A percentile compares a stretch with the other conserved stretches of the same genome.
phyloP scores from a whole-genome alignment of 2,329 filamentous ascomycete genomes.

The Hortaea sp. region DNA sequence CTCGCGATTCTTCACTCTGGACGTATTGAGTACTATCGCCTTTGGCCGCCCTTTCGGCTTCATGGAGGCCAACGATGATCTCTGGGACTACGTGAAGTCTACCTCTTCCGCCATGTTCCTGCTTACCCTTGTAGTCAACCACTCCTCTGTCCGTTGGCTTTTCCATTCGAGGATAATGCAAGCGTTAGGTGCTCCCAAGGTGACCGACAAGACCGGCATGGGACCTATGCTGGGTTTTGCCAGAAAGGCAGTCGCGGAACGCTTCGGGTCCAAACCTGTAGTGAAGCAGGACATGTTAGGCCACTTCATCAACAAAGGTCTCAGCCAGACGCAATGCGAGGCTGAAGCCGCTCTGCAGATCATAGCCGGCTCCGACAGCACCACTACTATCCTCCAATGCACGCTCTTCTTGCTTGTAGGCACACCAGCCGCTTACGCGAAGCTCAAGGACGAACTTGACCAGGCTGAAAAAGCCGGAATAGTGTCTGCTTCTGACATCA shows the following conservation, averaged over 20 bases:
- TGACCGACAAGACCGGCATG: slow-evolving; percentile 18
- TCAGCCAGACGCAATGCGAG: slow-evolving; percentile 29
- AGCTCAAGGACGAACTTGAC: slow-evolving; percentile 40
- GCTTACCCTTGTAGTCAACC: slow-evolving; percentile 16
- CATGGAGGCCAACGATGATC: slow-evolving; percentile 40
- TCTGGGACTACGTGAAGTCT: slow-evolving; percentile 19
- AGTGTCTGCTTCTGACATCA: background rate
- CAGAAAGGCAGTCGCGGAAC: slow-evolving; percentile 15
- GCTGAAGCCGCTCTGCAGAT: slow-evolving; percentile 33
- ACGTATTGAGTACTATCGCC: slow-evolving; percentile 45
- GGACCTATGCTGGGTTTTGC: slow-evolving; percentile 18
- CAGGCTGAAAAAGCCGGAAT: slow-evolving; percentile 8
- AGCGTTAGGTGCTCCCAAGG: slow-evolving; percentile 15
- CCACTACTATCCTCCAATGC: slow-evolving; percentile 42
- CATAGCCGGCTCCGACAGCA: slow-evolving; percentile 46
- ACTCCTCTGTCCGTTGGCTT: slow-evolving; percentile 13
- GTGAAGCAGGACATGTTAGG: slow-evolving; percentile 41
- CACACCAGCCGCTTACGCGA: slow-evolving; percentile 35
- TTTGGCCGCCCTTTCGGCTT: slow-evolving; percentile 45
- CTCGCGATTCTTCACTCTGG: slow-evolving; percentile 45
- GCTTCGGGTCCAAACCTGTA: slow-evolving; percentile 16
- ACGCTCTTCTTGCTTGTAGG: slow-evolving; percentile 41
- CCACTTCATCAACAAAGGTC: slow-evolving; percentile 36
- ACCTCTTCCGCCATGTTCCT: slow-evolving; percentile 13
- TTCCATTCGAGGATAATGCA: slow-evolving; percentile 13